Evolutionary conservation across 1,139 yeast genomes (phyloP), one percentile per base, ranked within the genome.

Genomic region (Saccharomycopsis phalli): DNA sequence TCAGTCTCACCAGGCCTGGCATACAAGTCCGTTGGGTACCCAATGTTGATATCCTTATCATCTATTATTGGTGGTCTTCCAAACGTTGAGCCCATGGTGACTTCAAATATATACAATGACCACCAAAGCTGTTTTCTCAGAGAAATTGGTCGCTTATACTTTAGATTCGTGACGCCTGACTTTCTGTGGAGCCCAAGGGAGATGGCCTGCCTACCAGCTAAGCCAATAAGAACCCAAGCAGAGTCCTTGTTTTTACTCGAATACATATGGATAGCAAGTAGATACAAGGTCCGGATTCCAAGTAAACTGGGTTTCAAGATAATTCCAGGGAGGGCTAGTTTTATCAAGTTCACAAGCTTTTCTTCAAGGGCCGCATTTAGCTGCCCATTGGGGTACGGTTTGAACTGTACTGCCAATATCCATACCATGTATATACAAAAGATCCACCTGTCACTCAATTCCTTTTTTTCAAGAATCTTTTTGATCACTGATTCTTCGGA

Each of bases 161-260:
- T 53, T 31, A 57, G 56, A 42, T 54, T 57, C 36, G 53, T 49
- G 8, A 61, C 59, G 22, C 63, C 58, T 1, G 57, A 50, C 34
- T 59, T 61, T 40, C 68, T 54, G 45, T 67, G 69, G 3, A 66
- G 51, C 0, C 74, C 74, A 18, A 69, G 51, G n/a, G 71, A 58
- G 31, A 63, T 58, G 0, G 69, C 65, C 49, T 68, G 74, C 40
- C 69, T 54, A 3, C 63, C 58, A 8, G 71, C 71, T 31, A 66
- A 47, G 29, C 69, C 67, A 51, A 64, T 55, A 34, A 69, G 47
- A 41, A 68, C 62, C 58, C 67, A 69, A 0, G 69, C 65, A 32
- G 68, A 61, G 44, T 69, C 74, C 42, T 71, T 57, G 33, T 65
- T 65, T 49, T 61, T 65, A 23, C 59, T 60, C 40, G 68, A 58